Evolutionary conservation across 1,139 yeast species (phyloP).

Genomic region (Taphrina flavorubra): DNA sequence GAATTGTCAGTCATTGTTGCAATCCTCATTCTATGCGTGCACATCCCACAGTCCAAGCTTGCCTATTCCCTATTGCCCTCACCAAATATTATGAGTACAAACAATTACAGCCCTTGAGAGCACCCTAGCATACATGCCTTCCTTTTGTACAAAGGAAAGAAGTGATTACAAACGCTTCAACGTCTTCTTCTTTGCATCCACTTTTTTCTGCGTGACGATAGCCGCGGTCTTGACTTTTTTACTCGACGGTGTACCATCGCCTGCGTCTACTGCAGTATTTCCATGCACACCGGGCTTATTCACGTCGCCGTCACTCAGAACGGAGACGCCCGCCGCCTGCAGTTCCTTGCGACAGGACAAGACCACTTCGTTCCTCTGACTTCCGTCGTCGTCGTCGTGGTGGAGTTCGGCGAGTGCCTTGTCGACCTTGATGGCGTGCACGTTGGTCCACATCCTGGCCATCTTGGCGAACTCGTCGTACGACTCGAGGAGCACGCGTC

Average conservation of each 20-base stretch:
- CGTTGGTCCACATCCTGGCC: slow-evolving; percentile 50
- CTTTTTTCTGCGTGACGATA: slow-evolving; percentile 7
- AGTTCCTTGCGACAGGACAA: slow-evolving; percentile 6
- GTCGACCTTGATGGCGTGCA: slow-evolving; percentile 48
- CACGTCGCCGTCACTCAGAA: slow-evolving; percentile 6
- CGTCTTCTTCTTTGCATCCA: slow-evolving; percentile 29
- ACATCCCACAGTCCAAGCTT: no score
- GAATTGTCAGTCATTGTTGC: no score
- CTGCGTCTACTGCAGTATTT: background rate
- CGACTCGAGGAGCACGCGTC: slow-evolving; percentile 51
- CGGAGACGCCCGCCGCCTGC: slow-evolving; percentile 1
- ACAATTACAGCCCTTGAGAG: no score
- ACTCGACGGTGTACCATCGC: background rate
- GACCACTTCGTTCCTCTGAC: background rate
- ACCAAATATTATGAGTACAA: no score
- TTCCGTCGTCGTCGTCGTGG: background rate
- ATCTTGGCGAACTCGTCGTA: slow-evolving; percentile 49
- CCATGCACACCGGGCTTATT: slow-evolving; percentile 23
- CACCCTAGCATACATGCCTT: no score
- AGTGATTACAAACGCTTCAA: slow-evolving; percentile 12
- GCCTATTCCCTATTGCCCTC: no score
- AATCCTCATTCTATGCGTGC: no score
- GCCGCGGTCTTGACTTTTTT: slow-evolving; percentile 17
- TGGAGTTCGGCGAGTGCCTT: slow-evolving; percentile 19
- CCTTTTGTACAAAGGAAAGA: background rate